Percentiles rank a stretch among this genome's conserved stretches.
phyloP scores from a whole-genome alignment of 257 asterid species.

The Jacaranda mimosifolia region DNA sequence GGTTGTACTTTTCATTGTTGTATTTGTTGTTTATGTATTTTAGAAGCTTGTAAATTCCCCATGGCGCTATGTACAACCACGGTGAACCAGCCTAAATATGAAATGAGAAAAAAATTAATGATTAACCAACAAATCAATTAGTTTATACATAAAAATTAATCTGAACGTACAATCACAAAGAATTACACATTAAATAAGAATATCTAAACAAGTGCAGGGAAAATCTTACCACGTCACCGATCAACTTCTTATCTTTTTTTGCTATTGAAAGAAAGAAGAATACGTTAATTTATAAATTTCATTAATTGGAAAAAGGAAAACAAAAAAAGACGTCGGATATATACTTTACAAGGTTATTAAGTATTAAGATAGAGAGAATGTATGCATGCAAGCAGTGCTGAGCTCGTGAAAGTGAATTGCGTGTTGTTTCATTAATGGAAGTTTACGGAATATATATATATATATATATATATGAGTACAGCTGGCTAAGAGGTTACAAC shows the following conservation, averaged over 20 bases:
- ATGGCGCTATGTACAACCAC: conserved; percentile 20
- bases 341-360: too few species aligned
- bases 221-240: neutral
- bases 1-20: neutral
- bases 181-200: neutral
- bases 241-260: neutral
- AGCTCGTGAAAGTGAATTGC: too few species aligned
- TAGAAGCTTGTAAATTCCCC: conserved; percentile 21
- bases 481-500: too few species aligned
- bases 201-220: neutral
- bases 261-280: neutral
- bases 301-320: too few species aligned
- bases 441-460: too few species aligned
- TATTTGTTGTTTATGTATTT: neutral
- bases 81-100: neutral
- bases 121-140: too few species aligned
- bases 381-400: too few species aligned
- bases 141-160: neutral
- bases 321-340: too few species aligned
- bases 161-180: too few species aligned
- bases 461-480: too few species aligned
- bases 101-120: neutral
- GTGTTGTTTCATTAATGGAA: too few species aligned
- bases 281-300: neutral
- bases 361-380: too few species aligned